These are phyloP conservation scores for Urtica urens DNA, from an alignment of 306 rosid species.

Conservation along the genomic window DNA sequence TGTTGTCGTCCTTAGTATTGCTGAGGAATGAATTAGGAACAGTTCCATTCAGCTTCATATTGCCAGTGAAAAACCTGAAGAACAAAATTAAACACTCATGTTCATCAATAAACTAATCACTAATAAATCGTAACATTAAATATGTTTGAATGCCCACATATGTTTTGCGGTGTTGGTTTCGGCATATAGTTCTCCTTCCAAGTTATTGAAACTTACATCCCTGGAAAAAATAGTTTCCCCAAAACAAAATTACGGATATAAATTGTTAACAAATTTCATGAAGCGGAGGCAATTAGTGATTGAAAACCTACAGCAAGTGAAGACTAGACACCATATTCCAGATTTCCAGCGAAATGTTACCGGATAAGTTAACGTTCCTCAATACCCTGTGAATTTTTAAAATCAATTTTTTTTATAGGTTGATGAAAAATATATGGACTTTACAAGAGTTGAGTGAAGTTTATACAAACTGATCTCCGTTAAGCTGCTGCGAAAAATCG, in stretches of 20 bases:
- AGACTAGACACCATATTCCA: conserved; percentile 30
- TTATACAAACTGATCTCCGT: conserved; percentile 9
- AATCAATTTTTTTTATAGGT: neutral
- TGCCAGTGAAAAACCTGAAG: conserved; percentile 56
- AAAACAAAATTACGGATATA: neutral
- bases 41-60: conserved; percentile 54
- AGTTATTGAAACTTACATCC: conserved; percentile 19
- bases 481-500: conserved; percentile 2
- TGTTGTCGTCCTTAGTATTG: conserved; percentile 22
- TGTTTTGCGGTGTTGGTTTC: neutral
- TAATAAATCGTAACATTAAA: neutral
- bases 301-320: conserved; percentile 46
- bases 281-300: no score
- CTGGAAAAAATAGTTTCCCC: conserved; percentile 2
- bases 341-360: conserved; percentile 48
- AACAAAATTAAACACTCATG: neutral
- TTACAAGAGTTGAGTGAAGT: neutral
- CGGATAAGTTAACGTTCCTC: conserved; percentile 63
- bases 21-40: conserved; percentile 41
- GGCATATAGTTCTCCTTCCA: conserved; percentile 6
- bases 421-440: neutral
- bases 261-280: no score
- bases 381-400: conserved; percentile 38
- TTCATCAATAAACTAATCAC: neutral
- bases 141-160: neutral